Conservation (phyloP, 176 grass and related monocot genomes). For the Lolium multiflorum region DNA sequence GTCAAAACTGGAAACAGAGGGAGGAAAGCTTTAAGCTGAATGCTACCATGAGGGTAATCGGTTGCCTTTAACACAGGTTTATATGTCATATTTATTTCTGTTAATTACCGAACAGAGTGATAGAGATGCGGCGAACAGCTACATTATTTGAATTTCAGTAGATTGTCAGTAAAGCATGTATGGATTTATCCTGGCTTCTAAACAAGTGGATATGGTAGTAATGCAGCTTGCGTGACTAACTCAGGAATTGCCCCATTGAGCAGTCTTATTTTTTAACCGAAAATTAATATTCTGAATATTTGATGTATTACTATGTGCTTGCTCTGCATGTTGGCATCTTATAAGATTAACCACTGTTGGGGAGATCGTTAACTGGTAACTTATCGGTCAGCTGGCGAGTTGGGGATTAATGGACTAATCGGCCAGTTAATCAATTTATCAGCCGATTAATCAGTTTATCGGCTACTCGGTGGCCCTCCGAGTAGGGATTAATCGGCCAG, state of each 20-base stretch:
- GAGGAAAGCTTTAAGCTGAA: constrained; percentile 87
- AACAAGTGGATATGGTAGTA: neutral
- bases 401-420: too few relatives aligned
- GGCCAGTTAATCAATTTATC: too few relatives aligned
- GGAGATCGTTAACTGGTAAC: too few relatives aligned
- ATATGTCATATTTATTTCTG: neutral
- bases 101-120: too few relatives aligned
- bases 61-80: neutral
- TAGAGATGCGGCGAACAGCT: neutral
- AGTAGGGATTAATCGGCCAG: too few relatives aligned
- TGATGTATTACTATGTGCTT: neutral
- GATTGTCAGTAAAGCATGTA: neutral
- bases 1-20: constrained; percentile 79
- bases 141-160: neutral
- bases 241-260: neutral
- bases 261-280: neutral
- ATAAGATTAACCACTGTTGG: neutral
- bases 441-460: too few relatives aligned
- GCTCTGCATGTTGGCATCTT: neutral
- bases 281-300: neutral
- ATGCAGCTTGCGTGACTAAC: neutral
- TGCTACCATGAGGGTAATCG: constrained; percentile 79
- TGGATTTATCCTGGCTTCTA: neutral
- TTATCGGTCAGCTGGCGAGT: too few relatives aligned
- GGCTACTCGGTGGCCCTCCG: too few relatives aligned